Base-by-base conservation (phyloP, 2,329 filamentous ascomycete species). In the Hawksworthiomyces lignivorus region DNA sequence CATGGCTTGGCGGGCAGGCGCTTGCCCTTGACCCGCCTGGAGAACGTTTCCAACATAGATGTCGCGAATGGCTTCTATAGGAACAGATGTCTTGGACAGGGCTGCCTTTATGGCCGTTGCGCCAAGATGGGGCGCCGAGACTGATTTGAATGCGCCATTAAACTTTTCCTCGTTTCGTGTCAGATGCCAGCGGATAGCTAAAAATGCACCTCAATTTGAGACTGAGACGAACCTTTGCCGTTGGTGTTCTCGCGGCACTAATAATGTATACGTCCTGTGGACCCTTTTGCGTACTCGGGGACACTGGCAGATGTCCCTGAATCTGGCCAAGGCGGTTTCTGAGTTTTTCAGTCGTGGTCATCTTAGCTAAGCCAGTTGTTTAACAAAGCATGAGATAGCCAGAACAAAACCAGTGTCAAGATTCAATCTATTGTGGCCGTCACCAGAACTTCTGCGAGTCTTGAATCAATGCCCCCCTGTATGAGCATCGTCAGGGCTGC, bases 41-140 rank as follows among this genome's bases (percentile, higher is more conserved):
- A 97, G 74, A 8, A 97, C 90, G 56, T 96, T 94, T 58, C 90
- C 90, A 85, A 97, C 94, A 69, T 97, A 97, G 14, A 96, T 87
- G 64, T 94, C 85, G 49, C 83, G 84, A 56, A 97, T 87, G 58
- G 84, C 84, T 27, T 82, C 79, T 39, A 79, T 62, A 2, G 90
- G 88, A 6, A 97, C 75, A 49, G 79, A 82, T 41, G 88, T 94
- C 64, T 92, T 94, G 54, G 82, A 77, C 41, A 97, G 65, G 28
- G 90, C 90, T 35, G 87, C 83, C 63, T 89, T 92, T 68, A 97
- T 96, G 45, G 88, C 90, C 17, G 82, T 80, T 22, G 89, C 87
- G 51, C 86, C 90, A 36, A 97, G 82, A 56, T 84, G 75, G 17
- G 90, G 84, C 11, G 88, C 90, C 5, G 87, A 72, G 30, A 96